Conservation (phyloP, 129 eudicot species). For the Deinandra increscens region DNA sequence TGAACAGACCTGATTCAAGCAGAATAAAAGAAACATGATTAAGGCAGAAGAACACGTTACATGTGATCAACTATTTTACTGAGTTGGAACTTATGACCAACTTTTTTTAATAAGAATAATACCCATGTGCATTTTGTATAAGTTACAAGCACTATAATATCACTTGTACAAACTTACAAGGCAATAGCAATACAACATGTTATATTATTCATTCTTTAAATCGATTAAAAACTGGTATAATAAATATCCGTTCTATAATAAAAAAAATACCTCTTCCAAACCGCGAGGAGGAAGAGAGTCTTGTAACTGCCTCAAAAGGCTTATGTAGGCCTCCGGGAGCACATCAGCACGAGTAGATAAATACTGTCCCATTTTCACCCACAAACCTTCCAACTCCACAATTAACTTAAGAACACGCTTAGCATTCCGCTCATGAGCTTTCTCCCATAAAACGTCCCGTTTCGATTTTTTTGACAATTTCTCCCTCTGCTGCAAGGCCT, state of each 20-base stretch:
- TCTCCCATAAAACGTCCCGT: slow-evolving; percentile 71
- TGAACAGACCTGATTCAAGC: slow-evolving; percentile 56
- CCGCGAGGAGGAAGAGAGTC: slow-evolving; percentile 98
- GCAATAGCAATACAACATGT: background rate
- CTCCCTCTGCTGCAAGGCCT: slow-evolving; percentile 88
- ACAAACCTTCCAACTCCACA: slow-evolving; percentile 86
- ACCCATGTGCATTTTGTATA: slow-evolving; percentile 6
- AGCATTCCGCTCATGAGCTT: slow-evolving; percentile 95
- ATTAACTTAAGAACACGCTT: slow-evolving; percentile 72
- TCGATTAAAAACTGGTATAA: background rate
- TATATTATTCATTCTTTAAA: background rate
- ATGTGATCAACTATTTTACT: background rate
- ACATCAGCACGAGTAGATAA: slow-evolving; percentile 99
- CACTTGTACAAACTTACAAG: background rate
- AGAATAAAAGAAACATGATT: background rate
- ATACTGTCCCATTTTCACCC: slow-evolving; percentile 98
- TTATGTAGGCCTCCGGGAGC: slow-evolving; percentile 85
- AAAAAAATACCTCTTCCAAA: slow-evolving; percentile 60
- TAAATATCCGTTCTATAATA: background rate
- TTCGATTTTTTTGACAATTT: slow-evolving; percentile 71
- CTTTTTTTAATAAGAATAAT: background rate
- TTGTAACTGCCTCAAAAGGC: slow-evolving; percentile 71
- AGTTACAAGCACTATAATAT: background rate
- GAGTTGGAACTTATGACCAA: background rate
- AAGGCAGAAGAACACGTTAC: background rate